Base-by-base conservation (phyloP, 306 rosid species). In the Fagus crenata region DNA sequence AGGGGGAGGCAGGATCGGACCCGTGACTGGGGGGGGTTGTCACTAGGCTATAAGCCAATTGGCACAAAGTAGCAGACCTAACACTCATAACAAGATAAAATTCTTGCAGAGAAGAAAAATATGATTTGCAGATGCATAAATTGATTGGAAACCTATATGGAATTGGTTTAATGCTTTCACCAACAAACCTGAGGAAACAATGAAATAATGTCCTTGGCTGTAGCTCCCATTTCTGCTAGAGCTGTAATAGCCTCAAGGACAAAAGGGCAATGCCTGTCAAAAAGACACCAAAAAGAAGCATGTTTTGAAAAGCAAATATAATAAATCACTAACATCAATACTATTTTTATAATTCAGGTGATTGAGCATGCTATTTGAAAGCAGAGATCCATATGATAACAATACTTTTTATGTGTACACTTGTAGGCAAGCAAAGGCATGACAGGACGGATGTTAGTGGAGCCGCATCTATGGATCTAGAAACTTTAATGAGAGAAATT, bases 131-230 rank as follows among this genome's bases (percentile, higher is more conserved):
- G 37, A 28, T 53, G 46, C 67, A 51, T 28, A 40, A 39, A 67
- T 61, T 41, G 80, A 43, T 43, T 53, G 72, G 37, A 41, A 70
- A 75, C 63, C 33, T 9, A 72, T 49, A 51, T 40, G 53, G 71
- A 82, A 43, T 56, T 18, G 14, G 5, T 33, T 39, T 67, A 42
- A 73, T 65, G 70, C 63, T 80, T 78, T 75, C 69, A 67, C 13
- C 54, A 84, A 82, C 86, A 73, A 83, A 92, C 99, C 99, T 92
- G 99, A 59, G 99, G 96, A 85, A 91, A 89, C 89, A 96, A 80
- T 54, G 96, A 91, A 77, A 88, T 81, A 64, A 96, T 96, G 81
- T 96, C 99, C 79, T 89, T 92, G 79, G 89, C 88, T 42, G 92
- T 56, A 75, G 87, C 86, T 75, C 97, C 96, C 67, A 96, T 76